Percentiles rank a stretch among this genome's conserved stretches.
phyloP scores from a whole-genome alignment of 495 filamentous ascomycete genomes.

The Penicillium salamii region DNA sequence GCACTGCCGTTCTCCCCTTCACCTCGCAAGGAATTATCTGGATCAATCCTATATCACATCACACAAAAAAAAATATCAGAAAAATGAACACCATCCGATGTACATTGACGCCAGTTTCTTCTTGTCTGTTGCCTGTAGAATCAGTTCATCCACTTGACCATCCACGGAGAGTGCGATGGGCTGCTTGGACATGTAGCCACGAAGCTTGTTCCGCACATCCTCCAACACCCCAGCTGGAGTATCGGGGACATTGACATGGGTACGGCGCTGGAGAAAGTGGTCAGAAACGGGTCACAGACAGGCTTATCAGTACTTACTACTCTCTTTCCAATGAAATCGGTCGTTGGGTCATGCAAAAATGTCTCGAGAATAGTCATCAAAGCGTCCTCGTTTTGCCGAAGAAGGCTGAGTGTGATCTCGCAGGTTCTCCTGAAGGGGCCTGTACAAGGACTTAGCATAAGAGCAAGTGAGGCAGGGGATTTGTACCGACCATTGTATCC shows the following conservation, averaged over 20 bases:
- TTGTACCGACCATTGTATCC: conserved; percentile 64
- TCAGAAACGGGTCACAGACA: background rate
- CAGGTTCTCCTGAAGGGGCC: conserved; percentile 88
- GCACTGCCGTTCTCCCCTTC: no score
- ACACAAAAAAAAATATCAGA: conserved; percentile 41
- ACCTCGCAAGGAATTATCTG: no score
- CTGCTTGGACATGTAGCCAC: conserved; percentile 78
- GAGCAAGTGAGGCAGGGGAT: background rate
- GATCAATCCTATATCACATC: no score
- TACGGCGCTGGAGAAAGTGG: conserved; percentile 48
- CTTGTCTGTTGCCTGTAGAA: conserved; percentile 75
- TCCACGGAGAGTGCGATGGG: conserved; percentile 90
- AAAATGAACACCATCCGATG: conserved; percentile 96
- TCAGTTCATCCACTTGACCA: conserved; percentile 90
- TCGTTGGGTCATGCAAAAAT: conserved; percentile 93
- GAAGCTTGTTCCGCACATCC: conserved; percentile 80
- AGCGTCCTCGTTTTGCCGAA: conserved; percentile 89
- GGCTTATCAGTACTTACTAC: conserved; percentile 29
- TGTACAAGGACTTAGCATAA: conserved; percentile 17
- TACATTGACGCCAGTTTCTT: conserved; percentile 86
- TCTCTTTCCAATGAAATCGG: conserved; percentile 84
- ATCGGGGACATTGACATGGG: conserved; percentile 63
- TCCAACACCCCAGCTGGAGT: conserved; percentile 90
- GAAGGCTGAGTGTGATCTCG: conserved; percentile 79
- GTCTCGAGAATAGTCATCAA: conserved; percentile 96